These are phyloP conservation scores for Pisolithus microcarpus DNA, from an alignment of 768 basidiomycete genomes.

Conservation along the genomic window DNA sequence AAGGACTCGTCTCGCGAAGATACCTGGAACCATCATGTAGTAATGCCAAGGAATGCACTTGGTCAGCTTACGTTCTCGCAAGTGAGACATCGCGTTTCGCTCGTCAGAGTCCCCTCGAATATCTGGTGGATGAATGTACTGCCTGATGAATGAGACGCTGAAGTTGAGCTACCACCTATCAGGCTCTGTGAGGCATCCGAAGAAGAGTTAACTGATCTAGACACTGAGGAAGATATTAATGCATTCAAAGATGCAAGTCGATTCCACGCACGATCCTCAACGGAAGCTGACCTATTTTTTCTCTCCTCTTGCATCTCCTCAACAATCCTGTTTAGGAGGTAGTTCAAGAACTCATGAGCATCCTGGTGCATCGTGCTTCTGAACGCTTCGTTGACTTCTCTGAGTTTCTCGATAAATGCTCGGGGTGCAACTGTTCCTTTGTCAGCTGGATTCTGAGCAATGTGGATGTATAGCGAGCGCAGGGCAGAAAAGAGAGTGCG, in stretches of 20 bases:
- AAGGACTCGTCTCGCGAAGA: conserved; percentile 95
- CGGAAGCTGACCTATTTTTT: conserved; percentile 38
- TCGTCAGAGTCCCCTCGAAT: conserved; percentile 91
- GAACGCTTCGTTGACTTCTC: conserved; percentile 87
- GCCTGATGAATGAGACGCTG: conserved; percentile 40
- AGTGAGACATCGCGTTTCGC: conserved; percentile 94
- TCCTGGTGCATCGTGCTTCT: conserved; percentile 93
- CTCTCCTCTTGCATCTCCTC: conserved; percentile 83
- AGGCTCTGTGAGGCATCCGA: conserved; percentile 36
- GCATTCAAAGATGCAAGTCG: conserved; percentile 1
- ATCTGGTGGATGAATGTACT: conserved; percentile 84
- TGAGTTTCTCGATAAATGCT: conserved; percentile 89
- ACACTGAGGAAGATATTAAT: conserved; percentile 35
- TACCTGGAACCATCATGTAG: conserved; percentile 40
- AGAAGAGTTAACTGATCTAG: conserved; percentile 52
- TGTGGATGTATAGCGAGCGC: conserved; percentile 81
- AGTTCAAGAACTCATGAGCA: conserved; percentile 97
- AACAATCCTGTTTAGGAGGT: conserved; percentile 84
- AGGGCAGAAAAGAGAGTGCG: conserved; percentile 87
- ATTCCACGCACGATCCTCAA: conserved; percentile 58
- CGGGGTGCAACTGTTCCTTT: conserved; percentile 85
- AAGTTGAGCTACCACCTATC: conserved; percentile 40
- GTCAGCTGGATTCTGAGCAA: conserved; percentile 70
- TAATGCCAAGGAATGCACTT: conserved; percentile 4
- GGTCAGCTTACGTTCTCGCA: conserved; percentile 76